These are phyloP conservation scores for Colletotrichum phormii DNA, from an alignment of 2,329 filamentous ascomycete species.

Conservation along the genomic window DNA sequence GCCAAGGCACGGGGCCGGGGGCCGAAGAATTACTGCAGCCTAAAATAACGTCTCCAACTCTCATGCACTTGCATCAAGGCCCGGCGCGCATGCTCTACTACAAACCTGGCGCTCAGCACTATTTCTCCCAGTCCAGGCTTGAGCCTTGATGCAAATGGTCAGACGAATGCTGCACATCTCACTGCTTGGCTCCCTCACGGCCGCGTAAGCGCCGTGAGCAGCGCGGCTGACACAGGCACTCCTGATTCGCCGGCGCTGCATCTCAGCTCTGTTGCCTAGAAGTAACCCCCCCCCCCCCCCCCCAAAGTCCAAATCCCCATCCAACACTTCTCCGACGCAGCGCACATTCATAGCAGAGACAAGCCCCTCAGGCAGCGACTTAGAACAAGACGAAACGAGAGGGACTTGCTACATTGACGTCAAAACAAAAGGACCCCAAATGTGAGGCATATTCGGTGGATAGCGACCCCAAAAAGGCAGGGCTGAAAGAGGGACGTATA, in stretches of 20 bases:
- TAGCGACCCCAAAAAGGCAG: not conserved
- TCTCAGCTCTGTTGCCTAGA: slow-evolving; percentile 29
- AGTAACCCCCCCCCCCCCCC: not conserved
- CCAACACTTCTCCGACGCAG: not conserved
- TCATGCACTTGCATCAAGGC: not conserved
- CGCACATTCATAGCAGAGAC: not conserved
- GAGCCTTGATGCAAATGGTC: not conserved
- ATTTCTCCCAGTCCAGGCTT: not conserved
- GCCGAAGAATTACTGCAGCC: not conserved
- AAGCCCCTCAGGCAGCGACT: not conserved
- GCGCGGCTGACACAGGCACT: not conserved
- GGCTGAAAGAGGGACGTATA: not conserved
- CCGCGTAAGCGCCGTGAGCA: slow-evolving; percentile 36
- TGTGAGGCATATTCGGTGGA: not conserved
- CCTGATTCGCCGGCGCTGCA: slow-evolving; percentile 11
- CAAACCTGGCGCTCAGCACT: not conserved
- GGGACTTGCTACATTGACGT: not conserved
- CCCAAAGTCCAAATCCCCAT: not conserved
- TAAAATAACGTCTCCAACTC: not conserved
- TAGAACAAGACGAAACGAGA: not conserved
- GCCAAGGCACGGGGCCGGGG: not conserved
- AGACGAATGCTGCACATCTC: slow-evolving; percentile 1
- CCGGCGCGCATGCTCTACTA: not conserved
- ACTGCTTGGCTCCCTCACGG: slow-evolving; percentile 20
- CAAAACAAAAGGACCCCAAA: not conserved